Evolutionary conservation across 192 early-diverging fungal species (phyloP).

Genomic region (Podila epicladia): DNA sequence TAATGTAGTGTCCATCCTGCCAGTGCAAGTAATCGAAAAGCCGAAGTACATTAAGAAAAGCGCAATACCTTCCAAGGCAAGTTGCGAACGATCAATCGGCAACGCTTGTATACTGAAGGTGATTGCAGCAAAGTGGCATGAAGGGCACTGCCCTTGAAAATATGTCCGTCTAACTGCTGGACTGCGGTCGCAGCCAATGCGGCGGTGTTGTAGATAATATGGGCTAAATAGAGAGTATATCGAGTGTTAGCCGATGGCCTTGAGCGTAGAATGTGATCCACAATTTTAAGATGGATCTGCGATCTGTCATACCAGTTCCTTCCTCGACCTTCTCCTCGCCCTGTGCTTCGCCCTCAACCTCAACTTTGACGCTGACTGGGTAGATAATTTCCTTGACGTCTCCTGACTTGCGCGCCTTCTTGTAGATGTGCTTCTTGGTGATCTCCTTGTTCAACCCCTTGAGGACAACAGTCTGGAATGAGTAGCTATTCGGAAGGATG

Average conservation of each 20-base stretch:
- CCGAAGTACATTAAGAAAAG: no score
- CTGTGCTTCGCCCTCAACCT: slow-evolving; percentile 54
- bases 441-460: slow-evolving; percentile 63
- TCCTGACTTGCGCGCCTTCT: slow-evolving; percentile 72
- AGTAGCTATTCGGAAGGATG: slow-evolving; percentile 45
- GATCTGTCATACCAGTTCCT: slow-evolving; percentile 32
- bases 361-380: slow-evolving; percentile 55
- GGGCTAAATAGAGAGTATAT: slow-evolving; percentile 39
- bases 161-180: slow-evolving; percentile 73
- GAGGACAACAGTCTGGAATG: slow-evolving; percentile 62
- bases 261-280: no score
- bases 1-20: no score
- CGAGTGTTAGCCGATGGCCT: no score
- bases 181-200: slow-evolving; percentile 66
- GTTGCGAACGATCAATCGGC: slow-evolving; percentile 90
- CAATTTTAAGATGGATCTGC: not conserved
- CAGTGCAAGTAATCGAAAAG: no score
- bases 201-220: slow-evolving; percentile 54
- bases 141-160: slow-evolving; percentile 77
- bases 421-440: slow-evolving; percentile 81
- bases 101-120: slow-evolving; percentile 63
- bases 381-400: slow-evolving; percentile 72
- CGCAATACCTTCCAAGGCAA: slow-evolving; percentile 72
- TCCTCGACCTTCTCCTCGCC: slow-evolving; percentile 51
- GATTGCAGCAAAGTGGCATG: slow-evolving; percentile 43